phyloP scores from a whole-genome alignment of 2,329 filamentous ascomycete species.

The Fusarium abutilonis region DNA sequence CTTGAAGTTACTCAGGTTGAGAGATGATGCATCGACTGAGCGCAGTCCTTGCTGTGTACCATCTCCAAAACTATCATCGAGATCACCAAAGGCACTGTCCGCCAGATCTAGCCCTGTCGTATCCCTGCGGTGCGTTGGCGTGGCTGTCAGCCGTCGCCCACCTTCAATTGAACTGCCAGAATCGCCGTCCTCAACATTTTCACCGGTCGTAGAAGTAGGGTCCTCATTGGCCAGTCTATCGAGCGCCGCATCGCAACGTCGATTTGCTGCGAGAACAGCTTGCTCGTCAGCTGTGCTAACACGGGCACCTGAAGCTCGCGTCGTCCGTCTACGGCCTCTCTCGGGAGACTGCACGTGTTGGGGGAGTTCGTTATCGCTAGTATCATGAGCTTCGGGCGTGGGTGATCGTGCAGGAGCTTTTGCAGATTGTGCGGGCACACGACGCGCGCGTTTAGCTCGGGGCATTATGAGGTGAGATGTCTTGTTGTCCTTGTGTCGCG shows the following conservation, averaged over 20 bases:
- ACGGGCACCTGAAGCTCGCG: constrained; percentile 37
- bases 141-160: constrained; percentile 51
- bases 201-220: constrained; percentile 45
- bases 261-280: constrained; percentile 42
- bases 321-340: constrained; percentile 42
- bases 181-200: constrained; percentile 43
- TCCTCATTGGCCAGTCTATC: constrained; percentile 50
- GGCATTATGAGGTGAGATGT: constrained; percentile 39
- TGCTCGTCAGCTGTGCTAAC: constrained; percentile 42
- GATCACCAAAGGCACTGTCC: constrained; percentile 59
- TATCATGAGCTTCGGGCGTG: constrained; percentile 26
- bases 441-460: constrained; percentile 46
- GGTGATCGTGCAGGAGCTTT: constrained; percentile 37
- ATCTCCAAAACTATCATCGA: constrained; percentile 57
- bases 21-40: constrained; percentile 58
- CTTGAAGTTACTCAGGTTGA: constrained; percentile 59
- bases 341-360: constrained; percentile 31
- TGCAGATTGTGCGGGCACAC: constrained; percentile 39
- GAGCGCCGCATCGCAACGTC: constrained; percentile 52
- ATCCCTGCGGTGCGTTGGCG: constrained; percentile 52
- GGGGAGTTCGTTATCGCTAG: constrained; percentile 27
- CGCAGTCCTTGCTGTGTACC: constrained; percentile 48
- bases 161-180: constrained; percentile 51
- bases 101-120: constrained; percentile 60
- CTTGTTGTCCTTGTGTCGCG: neutral